Evolutionary conservation across 768 basidiomycete species (phyloP), one percentile per base, ranked within the genome.

Genomic region (Termitomyces sp.): DNA sequence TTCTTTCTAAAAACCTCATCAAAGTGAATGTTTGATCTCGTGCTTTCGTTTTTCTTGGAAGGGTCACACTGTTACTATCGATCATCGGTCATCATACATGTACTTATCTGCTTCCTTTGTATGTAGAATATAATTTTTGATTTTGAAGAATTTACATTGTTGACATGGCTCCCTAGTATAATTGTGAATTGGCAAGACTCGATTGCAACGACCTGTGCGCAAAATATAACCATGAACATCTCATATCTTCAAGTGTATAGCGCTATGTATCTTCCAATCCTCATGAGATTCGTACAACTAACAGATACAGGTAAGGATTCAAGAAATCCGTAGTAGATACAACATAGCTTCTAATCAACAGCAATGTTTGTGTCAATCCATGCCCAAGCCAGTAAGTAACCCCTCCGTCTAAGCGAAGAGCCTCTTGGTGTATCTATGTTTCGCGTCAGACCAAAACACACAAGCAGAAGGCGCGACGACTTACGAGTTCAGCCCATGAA

Each of bases 401-500:
- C 32, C 24, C 40, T 10, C 21, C 19, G 40, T 11, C 24, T 51
- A 50, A 26, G 71, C 67, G 57, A 70, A 75, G 30, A 75, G 66
- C 50, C 74, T 65, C 61, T 75, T 75, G 19, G 72, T 75, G 53
- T 74, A 74, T 21, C 71, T 73, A 48, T n/a, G 45, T 17, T 7
- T 14, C 24, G 9, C 14, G 57, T 52, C 47, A 53, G 53, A 46
- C 30, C 26, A 48, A 48, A n/a, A 7, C 21, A 47, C 19, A 24
- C 12, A 15, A 52, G 42, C 46, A 51, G 7, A 37, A 66, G 32
- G 66, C 58, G 46, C 22, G 44, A 2, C 21, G 58, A 84, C 87
- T 79, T 73, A 96, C 82, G 92, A 95, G 74, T 98, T 91, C 58
- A 98, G 72, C 5, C 95, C 94, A 75, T 97, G 93, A 11, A 98